phyloP scores from a whole-genome alignment of 257 asterid species.

The Galeopsis tetrahit region DNA sequence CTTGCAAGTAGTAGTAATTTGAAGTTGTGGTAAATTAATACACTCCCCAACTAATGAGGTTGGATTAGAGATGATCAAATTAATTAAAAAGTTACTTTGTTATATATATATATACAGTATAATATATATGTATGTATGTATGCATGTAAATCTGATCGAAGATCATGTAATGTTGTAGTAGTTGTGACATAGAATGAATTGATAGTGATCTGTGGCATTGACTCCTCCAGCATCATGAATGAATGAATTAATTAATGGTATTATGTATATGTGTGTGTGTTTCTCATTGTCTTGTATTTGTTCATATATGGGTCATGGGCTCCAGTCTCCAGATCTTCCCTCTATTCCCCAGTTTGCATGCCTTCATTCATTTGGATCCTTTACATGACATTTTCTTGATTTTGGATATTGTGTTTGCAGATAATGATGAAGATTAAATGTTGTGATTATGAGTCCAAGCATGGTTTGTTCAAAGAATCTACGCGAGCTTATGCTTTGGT shows the following conservation, averaged over 20 bases:
- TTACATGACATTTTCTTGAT: neutral
- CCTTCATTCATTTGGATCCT: constrained; percentile 9
- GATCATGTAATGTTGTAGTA: neutral
- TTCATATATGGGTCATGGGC: constrained; percentile 32
- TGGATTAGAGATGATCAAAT: too few species aligned
- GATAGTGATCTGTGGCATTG: neutral
- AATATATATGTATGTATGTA: too few species aligned
- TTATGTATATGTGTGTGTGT: neutral
- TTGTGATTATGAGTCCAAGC: constrained; percentile 21
- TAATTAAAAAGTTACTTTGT: too few species aligned
- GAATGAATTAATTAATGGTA: neutral
- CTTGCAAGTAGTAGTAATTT: too few species aligned
- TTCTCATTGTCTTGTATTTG: constrained; percentile 22
- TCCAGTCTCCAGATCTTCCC: neutral
- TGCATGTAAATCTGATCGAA: neutral
- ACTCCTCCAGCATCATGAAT: neutral
- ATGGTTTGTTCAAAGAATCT: constrained; percentile 18
- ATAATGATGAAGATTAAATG: constrained; percentile 69
- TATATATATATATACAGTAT: too few species aligned
- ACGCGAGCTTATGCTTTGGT: constrained; percentile 30
- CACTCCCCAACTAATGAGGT: too few species aligned
- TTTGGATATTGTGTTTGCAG: constrained; percentile 46
- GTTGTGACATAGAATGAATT: neutral
- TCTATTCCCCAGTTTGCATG: neutral
- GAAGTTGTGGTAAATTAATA: too few species aligned